phyloP scores from a whole-genome alignment of 2,329 filamentous ascomycete genomes.

The Leptodontidium sp. region DNA sequence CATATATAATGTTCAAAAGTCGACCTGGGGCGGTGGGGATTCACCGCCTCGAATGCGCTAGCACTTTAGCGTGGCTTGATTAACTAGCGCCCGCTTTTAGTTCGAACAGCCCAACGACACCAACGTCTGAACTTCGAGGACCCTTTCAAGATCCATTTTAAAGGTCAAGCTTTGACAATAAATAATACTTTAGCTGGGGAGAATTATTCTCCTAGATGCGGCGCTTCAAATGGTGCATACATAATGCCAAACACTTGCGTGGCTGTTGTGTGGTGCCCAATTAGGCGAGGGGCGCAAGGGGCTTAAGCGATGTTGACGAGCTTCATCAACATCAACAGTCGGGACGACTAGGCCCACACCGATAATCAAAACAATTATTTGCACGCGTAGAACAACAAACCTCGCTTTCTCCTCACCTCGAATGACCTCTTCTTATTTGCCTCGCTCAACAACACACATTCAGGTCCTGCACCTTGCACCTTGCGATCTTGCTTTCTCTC shows the following conservation, averaged over 20 bases:
- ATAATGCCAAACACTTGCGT: neutral
- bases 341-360: constrained; percentile 4
- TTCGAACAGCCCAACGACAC: neutral
- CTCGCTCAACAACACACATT: neutral
- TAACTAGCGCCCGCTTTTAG: neutral
- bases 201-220: neutral
- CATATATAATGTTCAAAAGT: neutral
- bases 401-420: neutral
- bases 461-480: neutral
- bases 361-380: constrained; percentile 1
- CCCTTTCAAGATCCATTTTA: neutral
- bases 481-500: neutral
- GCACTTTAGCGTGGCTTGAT: neutral
- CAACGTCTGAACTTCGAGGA: neutral
- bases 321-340: constrained; percentile 13
- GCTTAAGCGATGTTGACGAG: constrained; percentile 16
- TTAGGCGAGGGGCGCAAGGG: neutral
- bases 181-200: neutral
- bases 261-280: neutral
- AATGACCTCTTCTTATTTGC: neutral
- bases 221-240: neutral
- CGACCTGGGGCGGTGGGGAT: neutral
- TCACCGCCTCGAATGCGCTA: neutral
- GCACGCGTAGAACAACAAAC: neutral
- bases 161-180: neutral